phyloP scores from a whole-genome alignment of 768 basidiomycete species.

The Serpula lacrymans region DNA sequence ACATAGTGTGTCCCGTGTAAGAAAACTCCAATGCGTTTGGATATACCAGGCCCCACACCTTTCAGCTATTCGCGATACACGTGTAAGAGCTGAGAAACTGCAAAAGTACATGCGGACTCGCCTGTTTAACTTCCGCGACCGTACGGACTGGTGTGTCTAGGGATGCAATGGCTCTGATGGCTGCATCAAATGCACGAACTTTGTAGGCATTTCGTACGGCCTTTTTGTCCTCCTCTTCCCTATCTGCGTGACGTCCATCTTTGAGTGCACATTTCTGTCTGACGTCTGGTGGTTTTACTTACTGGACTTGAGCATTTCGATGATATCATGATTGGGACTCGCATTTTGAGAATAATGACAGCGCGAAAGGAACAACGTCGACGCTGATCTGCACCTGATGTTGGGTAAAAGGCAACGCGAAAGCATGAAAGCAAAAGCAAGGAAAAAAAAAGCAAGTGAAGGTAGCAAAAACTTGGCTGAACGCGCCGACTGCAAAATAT shows the following conservation, averaged over 20 bases:
- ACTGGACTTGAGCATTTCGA: conserved; percentile 39
- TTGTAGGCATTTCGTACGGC: conserved; percentile 42
- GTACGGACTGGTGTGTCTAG: conserved; percentile 42
- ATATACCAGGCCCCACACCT: conserved; percentile 39
- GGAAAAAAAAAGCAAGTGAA: neutral
- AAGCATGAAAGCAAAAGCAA: conserved; percentile 15
- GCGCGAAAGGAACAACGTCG: no score
- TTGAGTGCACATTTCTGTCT: neutral
- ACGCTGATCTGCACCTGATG: conserved; percentile 9
- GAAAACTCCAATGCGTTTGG: conserved; percentile 43
- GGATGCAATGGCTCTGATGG: conserved; percentile 40
- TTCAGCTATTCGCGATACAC: conserved; percentile 18
- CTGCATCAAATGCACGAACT: conserved; percentile 46
- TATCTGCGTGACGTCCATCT: conserved; percentile 23
- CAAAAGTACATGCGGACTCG: conserved; percentile 20
- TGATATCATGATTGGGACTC: conserved; percentile 34
- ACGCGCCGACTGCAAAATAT: no score
- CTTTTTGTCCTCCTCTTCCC: conserved; percentile 39
- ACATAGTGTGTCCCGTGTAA: conserved; percentile 30
- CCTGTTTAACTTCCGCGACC: conserved; percentile 38
- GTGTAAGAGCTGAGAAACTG: neutral
- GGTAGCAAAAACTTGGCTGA: no score
- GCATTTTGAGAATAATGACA: conserved; percentile 14
- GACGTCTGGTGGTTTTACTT: conserved; percentile 29
- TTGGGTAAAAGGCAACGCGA: conserved; percentile 9